phyloP scores from a whole-genome alignment of 2,329 filamentous ascomycete species.

The Polytolypa hystricis region DNA sequence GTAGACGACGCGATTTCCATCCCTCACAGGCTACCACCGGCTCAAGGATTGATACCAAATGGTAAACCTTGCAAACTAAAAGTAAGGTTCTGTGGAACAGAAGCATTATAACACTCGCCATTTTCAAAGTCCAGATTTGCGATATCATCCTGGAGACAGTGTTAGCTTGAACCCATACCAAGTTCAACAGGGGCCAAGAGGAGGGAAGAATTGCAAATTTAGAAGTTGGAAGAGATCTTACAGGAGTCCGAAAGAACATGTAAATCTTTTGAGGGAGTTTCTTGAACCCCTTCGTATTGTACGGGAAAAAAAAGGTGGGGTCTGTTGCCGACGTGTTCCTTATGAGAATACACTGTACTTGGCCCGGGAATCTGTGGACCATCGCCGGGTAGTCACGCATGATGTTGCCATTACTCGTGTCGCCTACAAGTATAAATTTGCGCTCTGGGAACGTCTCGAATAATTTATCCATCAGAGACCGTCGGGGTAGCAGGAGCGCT shows the following conservation, averaged over 20 bases:
- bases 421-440: slow-evolving; percentile 65
- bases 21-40: too few species aligned
- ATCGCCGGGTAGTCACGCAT: slow-evolving; percentile 53
- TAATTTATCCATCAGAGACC: slow-evolving; percentile 57
- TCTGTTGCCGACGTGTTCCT: slow-evolving; percentile 66
- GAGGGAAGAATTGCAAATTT: background rate
- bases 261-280: slow-evolving; percentile 54
- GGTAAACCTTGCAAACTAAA: slow-evolving; percentile 57
- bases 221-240: slow-evolving; percentile 11
- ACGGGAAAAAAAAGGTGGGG: slow-evolving; percentile 55
- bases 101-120: slow-evolving; percentile 56
- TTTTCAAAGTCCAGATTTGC: slow-evolving; percentile 53
- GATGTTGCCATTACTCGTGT: slow-evolving; percentile 66
- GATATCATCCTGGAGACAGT: slow-evolving; percentile 45
- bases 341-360: slow-evolving; percentile 67
- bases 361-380: slow-evolving; percentile 54
- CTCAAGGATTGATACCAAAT: too few species aligned
- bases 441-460: slow-evolving; percentile 65
- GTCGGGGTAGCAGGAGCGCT: slow-evolving; percentile 62
- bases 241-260: slow-evolving; percentile 66
- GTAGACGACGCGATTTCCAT: too few species aligned
- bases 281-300: slow-evolving; percentile 62
- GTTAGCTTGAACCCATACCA: background rate
- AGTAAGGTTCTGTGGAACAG: slow-evolving; percentile 58
- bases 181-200: too few species aligned